phyloP scores from a whole-genome alignment of 2,329 filamentous ascomycete species.

The Aschersonia sp. region DNA sequence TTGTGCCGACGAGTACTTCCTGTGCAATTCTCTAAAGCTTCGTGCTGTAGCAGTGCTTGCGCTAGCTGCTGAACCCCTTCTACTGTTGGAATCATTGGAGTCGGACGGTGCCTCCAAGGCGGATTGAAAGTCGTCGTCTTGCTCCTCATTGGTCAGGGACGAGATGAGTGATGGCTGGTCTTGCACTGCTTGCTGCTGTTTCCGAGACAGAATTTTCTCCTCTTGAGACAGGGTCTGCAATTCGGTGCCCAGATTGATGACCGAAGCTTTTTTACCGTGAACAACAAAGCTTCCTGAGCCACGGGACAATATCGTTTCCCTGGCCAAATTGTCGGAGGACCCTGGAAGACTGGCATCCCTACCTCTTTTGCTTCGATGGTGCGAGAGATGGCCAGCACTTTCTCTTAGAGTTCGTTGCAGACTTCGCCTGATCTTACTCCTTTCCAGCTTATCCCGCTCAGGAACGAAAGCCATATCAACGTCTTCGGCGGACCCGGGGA shows the following conservation, averaged over 20 bases:
- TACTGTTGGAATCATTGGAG: conserved; percentile 27
- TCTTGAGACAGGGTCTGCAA: conserved; percentile 66
- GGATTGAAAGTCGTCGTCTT: conserved; percentile 37
- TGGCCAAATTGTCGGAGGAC: conserved; percentile 21
- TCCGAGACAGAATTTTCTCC: conserved; percentile 54
- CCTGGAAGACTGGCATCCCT: conserved; percentile 35
- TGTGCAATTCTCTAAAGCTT: conserved; percentile 49
- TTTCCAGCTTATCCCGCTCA: conserved; percentile 38
- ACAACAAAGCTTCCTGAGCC: conserved; percentile 85
- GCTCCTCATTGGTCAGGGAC: conserved; percentile 17
- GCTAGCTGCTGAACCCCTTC: conserved; percentile 48
- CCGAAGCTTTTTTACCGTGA: conserved; percentile 93
- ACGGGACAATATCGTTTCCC: conserved; percentile 59
- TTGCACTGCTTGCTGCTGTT: conserved; percentile 21
- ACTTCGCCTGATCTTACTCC: conserved; percentile 64
- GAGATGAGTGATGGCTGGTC: conserved; percentile 18
- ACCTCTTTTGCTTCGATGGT: conserved; percentile 61
- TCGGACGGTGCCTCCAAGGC: conserved; percentile 29
- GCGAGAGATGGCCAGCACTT: conserved; percentile 49
- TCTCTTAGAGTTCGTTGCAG: conserved; percentile 83
- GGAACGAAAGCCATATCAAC: conserved; percentile 17
- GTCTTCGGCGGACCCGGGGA: conserved; percentile 17
- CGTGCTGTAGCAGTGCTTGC: conserved; percentile 51
- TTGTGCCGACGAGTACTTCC: conserved; percentile 42
- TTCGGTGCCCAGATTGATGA: conserved; percentile 92